These are phyloP conservation scores for Venturia pyrina DNA, from an alignment of 2,329 filamentous ascomycete genomes.

Conservation along the genomic window DNA sequence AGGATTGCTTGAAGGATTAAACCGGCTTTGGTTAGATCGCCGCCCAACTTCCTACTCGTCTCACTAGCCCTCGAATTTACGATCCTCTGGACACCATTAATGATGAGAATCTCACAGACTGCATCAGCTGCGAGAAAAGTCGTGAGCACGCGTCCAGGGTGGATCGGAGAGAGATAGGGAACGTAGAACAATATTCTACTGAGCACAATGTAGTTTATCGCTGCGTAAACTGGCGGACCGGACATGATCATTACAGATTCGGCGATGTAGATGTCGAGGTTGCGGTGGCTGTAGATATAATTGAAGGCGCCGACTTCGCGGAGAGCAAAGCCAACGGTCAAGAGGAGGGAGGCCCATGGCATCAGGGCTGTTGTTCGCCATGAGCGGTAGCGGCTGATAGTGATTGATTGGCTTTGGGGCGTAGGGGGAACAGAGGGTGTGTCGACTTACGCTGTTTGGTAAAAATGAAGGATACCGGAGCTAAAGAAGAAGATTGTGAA, in stretches of 20 bases:
- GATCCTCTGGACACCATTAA: slow-evolving; percentile 39
- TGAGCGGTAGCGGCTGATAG: slow-evolving; percentile 42
- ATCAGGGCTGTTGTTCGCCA: slow-evolving; percentile 47
- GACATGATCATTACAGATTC: slow-evolving; percentile 31
- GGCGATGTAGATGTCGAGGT: slow-evolving; percentile 30
- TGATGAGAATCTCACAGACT: slow-evolving; percentile 42
- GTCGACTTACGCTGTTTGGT: slow-evolving; percentile 38
- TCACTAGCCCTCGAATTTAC: slow-evolving; percentile 29
- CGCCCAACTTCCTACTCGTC: slow-evolving; percentile 31
- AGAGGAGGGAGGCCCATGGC: slow-evolving; percentile 44
- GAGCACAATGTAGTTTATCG: slow-evolving; percentile 53
- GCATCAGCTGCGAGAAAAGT: slow-evolving; percentile 44
- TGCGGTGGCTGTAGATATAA: slow-evolving; percentile 25
- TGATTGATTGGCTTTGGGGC: background rate
- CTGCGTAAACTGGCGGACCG: slow-evolving; percentile 46
- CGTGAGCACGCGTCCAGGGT: slow-evolving; percentile 49
- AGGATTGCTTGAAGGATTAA: slow-evolving; percentile 41
- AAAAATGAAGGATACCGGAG: slow-evolving; percentile 41
- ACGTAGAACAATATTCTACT: slow-evolving; percentile 51
- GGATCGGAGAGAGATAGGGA: slow-evolving; percentile 48
- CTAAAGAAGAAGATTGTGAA: slow-evolving; percentile 40
- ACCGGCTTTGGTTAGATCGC: slow-evolving; percentile 38
- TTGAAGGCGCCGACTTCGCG: slow-evolving; percentile 44
- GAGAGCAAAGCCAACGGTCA: slow-evolving; percentile 46
- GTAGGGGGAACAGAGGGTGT: background rate